A percentile compares a stretch with the other conserved stretches of the same genome.
These are phyloP conservation scores for Metschnikowia drakensbergensis DNA, from an alignment of 805 yeast genomes.

Conservation along the genomic window DNA sequence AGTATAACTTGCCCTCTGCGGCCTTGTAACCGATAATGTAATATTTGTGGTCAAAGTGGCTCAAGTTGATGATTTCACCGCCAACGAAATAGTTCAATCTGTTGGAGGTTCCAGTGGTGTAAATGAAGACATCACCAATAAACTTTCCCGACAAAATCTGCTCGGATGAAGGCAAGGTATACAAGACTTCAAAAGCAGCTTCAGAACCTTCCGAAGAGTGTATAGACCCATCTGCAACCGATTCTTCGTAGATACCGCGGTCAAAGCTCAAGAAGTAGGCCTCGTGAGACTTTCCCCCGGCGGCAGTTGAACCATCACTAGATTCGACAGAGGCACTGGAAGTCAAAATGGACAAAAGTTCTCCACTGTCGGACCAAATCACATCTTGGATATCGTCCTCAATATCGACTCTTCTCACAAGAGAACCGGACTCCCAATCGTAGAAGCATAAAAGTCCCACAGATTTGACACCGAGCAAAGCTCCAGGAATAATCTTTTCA, in stretches of 20 bases:
- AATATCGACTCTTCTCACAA: conserved; percentile 87
- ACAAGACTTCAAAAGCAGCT: conserved; percentile 76
- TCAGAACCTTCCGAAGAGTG: conserved; percentile 88
- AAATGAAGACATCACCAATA: conserved; percentile 96
- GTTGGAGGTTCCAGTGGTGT: conserved; percentile 74
- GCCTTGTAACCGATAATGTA: conserved; percentile 87
- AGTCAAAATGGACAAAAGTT: conserved; percentile 68
- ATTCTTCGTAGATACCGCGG: conserved; percentile 61
- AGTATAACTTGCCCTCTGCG: conserved; percentile 77
- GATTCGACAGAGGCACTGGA: conserved; percentile 23
- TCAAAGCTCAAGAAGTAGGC: conserved; percentile 77
- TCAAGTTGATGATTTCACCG: conserved; percentile 84
- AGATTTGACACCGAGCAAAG: conserved; percentile 79
- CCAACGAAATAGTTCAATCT: conserved; percentile 94
- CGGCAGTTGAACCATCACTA: conserved; percentile 19
- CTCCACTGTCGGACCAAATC: conserved; percentile 93
- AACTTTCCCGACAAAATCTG: conserved; percentile 84
- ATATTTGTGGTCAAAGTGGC: conserved; percentile 86
- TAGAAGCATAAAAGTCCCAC: conserved; percentile 83
- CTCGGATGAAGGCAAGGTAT: conserved; percentile 69
- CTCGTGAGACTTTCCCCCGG: conserved; percentile 50
- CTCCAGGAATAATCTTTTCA: conserved; percentile 82
- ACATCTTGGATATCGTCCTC: conserved; percentile 69
- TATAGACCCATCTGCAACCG: conserved; percentile 51
- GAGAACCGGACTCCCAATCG: conserved; percentile 86